These are phyloP conservation scores for Cordyceps pruinosa DNA, from an alignment of 2,329 filamentous ascomycete genomes.

Conservation along the genomic window DNA sequence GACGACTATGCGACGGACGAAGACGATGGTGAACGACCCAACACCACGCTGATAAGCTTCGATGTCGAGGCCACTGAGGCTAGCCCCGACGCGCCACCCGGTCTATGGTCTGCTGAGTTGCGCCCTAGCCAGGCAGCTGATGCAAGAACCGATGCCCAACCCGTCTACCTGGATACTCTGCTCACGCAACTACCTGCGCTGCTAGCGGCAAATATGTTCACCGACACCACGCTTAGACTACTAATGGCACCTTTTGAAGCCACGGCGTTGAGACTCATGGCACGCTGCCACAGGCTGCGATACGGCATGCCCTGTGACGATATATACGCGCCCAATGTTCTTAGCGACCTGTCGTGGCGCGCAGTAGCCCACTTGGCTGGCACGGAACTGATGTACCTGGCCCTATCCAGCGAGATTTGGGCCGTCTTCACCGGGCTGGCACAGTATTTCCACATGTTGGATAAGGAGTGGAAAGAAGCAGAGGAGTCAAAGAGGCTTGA, in stretches of 20 bases:
- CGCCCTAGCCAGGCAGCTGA: constrained; percentile 40
- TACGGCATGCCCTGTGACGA: constrained; percentile 31
- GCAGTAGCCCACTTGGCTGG: constrained; percentile 39
- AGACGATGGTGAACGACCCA: constrained; percentile 48
- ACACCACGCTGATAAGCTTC: constrained; percentile 53
- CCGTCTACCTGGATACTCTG: constrained; percentile 40
- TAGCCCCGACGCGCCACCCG: constrained; percentile 39
- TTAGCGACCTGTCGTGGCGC: constrained; percentile 32
- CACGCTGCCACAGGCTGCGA: constrained; percentile 33
- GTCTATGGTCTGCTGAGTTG: constrained; percentile 53
- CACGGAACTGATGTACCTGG: constrained; percentile 38
- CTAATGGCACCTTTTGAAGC: constrained; percentile 42
- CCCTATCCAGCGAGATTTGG: constrained; percentile 41
- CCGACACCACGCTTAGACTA: constrained; percentile 35
- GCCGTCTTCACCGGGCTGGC: constrained; percentile 31
- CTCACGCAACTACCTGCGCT: constrained; percentile 46
- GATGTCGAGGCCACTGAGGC: constrained; percentile 53
- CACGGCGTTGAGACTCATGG: constrained; percentile 37
- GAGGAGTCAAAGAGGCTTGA: constrained; percentile 18
- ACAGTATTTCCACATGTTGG: constrained; percentile 34
- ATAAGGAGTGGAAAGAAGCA: constrained; percentile 37
- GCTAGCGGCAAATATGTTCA: constrained; percentile 40
- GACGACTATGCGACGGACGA: constrained; percentile 51
- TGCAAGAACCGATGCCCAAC: constrained; percentile 21
- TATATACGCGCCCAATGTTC: constrained; percentile 32